Evolutionary conservation across 1,139 yeast genomes (phyloP).

Genomic region (Diutina rugosa): DNA sequence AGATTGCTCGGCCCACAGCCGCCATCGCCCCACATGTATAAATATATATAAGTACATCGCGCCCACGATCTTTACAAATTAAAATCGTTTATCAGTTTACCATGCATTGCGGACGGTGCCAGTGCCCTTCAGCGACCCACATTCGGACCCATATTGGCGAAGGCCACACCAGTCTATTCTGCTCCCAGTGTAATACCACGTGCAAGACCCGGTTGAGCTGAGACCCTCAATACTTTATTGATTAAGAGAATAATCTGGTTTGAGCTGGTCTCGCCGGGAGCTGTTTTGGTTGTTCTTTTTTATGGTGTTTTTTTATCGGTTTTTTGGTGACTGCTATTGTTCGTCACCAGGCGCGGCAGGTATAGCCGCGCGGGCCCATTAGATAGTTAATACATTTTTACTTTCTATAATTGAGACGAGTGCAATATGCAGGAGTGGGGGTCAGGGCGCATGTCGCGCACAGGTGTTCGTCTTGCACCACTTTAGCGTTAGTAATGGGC

Average conservation of each 20-base stretch:
- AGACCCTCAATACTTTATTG: neutral
- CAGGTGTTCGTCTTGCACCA: too few relatives aligned
- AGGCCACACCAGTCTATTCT: neutral
- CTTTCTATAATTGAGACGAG: too few relatives aligned
- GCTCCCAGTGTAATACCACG: slow-evolving; percentile 1
- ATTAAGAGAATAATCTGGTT: slow-evolving; percentile 7
- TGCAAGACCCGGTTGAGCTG: neutral
- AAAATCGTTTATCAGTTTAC: neutral
- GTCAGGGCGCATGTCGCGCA: too few relatives aligned
- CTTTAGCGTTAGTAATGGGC: too few relatives aligned
- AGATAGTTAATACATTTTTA: too few relatives aligned
- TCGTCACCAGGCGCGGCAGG: too few relatives aligned
- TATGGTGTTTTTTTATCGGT: slow-evolving; percentile 1
- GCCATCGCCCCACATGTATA: neutral
- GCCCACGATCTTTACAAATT: neutral
- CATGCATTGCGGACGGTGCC: slow-evolving; percentile 1
- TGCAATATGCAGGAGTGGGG: too few relatives aligned
- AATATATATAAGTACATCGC: neutral
- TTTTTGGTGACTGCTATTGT: too few relatives aligned
- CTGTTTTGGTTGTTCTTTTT: slow-evolving; percentile 10
- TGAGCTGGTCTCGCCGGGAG: slow-evolving; percentile 10
- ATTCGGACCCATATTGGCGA: neutral
- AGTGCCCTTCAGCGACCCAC: neutral
- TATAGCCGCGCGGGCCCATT: too few relatives aligned
- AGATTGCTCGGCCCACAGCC: neutral